Conservation (phyloP, 768 basidiomycete species). For the Ramaria sp. region DNA sequence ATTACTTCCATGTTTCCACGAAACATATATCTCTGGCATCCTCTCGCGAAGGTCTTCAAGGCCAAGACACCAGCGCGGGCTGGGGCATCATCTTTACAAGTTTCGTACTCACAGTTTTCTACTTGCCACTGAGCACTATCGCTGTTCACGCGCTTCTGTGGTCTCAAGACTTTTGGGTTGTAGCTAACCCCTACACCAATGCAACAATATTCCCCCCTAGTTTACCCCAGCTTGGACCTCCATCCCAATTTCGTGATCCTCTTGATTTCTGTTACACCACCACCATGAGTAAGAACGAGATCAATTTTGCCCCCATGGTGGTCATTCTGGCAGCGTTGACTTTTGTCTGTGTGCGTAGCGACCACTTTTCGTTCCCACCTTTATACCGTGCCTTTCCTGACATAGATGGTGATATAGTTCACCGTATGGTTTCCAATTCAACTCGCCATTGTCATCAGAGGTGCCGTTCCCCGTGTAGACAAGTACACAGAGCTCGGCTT, state of each 20-base stretch:
- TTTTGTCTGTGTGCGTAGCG: conserved; percentile 36
- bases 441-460: conserved; percentile 43
- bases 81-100: conserved; percentile 51
- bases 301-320: conserved; percentile 58
- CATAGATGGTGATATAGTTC: conserved; percentile 28
- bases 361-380: neutral
- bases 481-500: conserved; percentile 63
- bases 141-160: conserved; percentile 67
- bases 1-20: conserved; percentile 44
- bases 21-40: conserved; percentile 32
- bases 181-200: conserved; percentile 58
- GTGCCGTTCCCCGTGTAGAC: conserved; percentile 55
- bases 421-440: conserved; percentile 63
- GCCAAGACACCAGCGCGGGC: conserved; percentile 28
- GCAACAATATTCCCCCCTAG: conserved; percentile 39
- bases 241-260: conserved; percentile 45
- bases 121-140: conserved; percentile 71
- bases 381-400: neutral
- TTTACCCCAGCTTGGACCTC: conserved; percentile 42
- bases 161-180: conserved; percentile 68
- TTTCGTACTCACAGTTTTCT: conserved; percentile 58
- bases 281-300: conserved; percentile 56
- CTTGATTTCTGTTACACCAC: conserved; percentile 74
- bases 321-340: conserved; percentile 47
- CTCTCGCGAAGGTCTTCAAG: conserved; percentile 44